phyloP scores from a whole-genome alignment of 352 stramenopile genomes.

The Saprolegnia parasitica region DNA sequence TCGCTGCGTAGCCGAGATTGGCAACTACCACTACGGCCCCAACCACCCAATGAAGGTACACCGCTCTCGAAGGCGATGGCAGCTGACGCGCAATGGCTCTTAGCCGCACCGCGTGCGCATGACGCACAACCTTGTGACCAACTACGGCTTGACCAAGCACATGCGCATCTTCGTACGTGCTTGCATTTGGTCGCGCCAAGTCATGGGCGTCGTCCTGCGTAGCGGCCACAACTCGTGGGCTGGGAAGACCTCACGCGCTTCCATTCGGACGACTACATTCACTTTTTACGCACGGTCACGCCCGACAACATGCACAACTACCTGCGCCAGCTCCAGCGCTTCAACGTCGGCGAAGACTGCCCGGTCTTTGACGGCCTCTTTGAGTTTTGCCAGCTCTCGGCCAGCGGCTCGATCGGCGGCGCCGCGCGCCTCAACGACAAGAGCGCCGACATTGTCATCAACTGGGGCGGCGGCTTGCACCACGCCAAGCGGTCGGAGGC shows the following conservation, averaged over 20 bases:
- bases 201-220: constrained; percentile 8
- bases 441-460: constrained; percentile 97
- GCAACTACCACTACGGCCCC: constrained; percentile 98
- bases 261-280: constrained; percentile 99
- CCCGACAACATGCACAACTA: constrained; percentile 98
- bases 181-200: constrained; percentile 2
- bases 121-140: constrained; percentile 99
- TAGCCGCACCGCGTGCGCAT: constrained; percentile 98
- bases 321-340: constrained; percentile 87
- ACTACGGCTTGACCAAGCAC: constrained; percentile 98
- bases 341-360: constrained; percentile 99
- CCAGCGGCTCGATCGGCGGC: constrained; percentile 94
- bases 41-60: constrained; percentile 87
- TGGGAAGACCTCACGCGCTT: constrained; percentile 98
- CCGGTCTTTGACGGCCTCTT: constrained; percentile 99
- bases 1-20: constrained; percentile 87
- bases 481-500: constrained; percentile 99
- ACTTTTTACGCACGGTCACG: constrained; percentile 97
- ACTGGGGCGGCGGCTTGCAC: constrained; percentile 98
- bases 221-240: constrained; percentile 93
- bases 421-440: constrained; percentile 95
- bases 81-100: constrained; percentile 18
- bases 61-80: constrained; percentile 46
- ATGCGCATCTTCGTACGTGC: constrained; percentile 97
- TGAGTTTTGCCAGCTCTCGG: constrained; percentile 99